Evolutionary conservation across 768 basidiomycete species (phyloP), one percentile per base, ranked within the genome.

Genomic region (Phylloporus scabripes): DNA sequence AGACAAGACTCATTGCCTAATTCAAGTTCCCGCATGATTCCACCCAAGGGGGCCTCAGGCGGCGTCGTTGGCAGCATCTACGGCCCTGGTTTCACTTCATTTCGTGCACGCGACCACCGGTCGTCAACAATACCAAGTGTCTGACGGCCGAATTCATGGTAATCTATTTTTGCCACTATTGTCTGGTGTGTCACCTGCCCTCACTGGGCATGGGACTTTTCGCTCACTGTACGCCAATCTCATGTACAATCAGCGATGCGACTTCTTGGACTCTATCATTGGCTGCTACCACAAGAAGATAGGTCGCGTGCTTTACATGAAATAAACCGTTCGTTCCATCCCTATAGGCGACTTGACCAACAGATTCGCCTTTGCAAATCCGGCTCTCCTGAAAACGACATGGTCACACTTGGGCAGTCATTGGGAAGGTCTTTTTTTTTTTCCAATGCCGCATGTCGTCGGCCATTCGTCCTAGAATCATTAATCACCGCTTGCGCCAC

Each of bases 401-500:
- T 46, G 50, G 42, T 46, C 47, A 20, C 47, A 28, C 26, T 15
- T 11, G n/a, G 42, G 17, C 31, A 32, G 26, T 47, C 48, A 51
- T 56, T 51, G 49, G 47, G 49, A 62, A 54, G 45, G 42, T 7
- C 50, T 46, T 48, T 62, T 48, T 46, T 55, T 54, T 48, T 46
- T 55, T 54, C 56, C 57, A 51, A 52, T 49, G 50, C 58, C 55
- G 60, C 59, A 36, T 36, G 17, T 53, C 50, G 56, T 49, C 50
- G 56, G 40, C 52, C 53, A 53, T 62, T 55, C 49, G 51, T 50
- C 51, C 58, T 63, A 51, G 58, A 62, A 58, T 52, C 38, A 39
- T 65, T 60, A 58, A 65, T 67, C 63, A 55, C 63, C 53, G 49
- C 54, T 47, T 15, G 65, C 58, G 66, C 63, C 63, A 60, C 65